These are phyloP conservation scores for Suhomyces emberorum DNA, from an alignment of 805 yeast species.

Conservation along the genomic window DNA sequence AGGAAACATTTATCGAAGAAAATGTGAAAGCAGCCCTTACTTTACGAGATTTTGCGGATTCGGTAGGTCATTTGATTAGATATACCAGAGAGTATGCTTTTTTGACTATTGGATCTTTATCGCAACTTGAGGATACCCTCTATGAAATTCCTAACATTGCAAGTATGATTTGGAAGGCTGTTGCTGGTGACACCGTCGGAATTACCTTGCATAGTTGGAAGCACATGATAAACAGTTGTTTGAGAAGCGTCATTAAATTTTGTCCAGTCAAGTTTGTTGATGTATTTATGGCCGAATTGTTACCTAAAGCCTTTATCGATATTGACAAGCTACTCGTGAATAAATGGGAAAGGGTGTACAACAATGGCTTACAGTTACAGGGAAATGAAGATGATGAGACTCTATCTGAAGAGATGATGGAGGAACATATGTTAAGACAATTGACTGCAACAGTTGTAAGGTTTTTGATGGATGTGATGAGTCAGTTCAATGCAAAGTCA, in stretches of 20 bases:
- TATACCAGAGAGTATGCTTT: conserved; percentile 96
- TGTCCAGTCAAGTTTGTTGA: conserved; percentile 75
- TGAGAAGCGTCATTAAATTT: conserved; percentile 80
- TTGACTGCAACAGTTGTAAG: conserved; percentile 89
- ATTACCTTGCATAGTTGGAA: conserved; percentile 95
- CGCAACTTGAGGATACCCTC: conserved; percentile 84
- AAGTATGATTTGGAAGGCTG: conserved; percentile 71
- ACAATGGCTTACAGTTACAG: conserved; percentile 53
- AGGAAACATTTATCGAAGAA: conserved; percentile 92
- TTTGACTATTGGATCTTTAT: conserved; percentile 81
- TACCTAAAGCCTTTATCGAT: conserved; percentile 72
- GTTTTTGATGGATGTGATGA: conserved; percentile 79
- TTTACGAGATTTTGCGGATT: conserved; percentile 93
- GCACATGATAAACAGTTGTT: conserved; percentile 87
- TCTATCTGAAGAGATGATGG: conserved; percentile 96
- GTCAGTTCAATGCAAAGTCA: conserved; percentile 61
- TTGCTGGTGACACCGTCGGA: conserved; percentile 82
- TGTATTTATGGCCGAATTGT: conserved; percentile 68
- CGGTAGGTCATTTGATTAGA: conserved; percentile 92
- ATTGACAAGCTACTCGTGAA: conserved; percentile 70
- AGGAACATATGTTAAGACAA: conserved; percentile 90
- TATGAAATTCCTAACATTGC: conserved; percentile 86
- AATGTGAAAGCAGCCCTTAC: conserved; percentile 92
- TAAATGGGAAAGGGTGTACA: conserved; percentile 70
- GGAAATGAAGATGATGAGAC: conserved; percentile 73